Evolutionary conservation across 1,284 basidiomycete species (phyloP).

Genomic region (Phlebopus sp.): DNA sequence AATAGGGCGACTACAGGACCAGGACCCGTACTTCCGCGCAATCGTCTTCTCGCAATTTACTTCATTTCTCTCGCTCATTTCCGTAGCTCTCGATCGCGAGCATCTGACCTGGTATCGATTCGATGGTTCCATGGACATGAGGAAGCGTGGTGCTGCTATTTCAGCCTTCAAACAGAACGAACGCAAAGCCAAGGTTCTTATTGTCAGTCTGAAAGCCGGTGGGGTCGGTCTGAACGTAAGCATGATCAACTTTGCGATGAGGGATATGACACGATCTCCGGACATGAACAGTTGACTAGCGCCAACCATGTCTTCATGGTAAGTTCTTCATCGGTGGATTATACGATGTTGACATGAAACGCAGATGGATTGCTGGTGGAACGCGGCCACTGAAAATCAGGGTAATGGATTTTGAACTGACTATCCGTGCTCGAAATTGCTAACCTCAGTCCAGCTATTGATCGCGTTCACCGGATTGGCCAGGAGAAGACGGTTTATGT

Average conservation of each 20-base stretch:
- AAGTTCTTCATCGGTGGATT: conserved; percentile 16
- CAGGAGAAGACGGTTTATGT: conserved; percentile 87
- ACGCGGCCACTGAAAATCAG: conserved; percentile 87
- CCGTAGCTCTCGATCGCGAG: conserved; percentile 73
- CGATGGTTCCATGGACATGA: conserved; percentile 91
- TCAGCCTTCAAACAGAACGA: conserved; percentile 69
- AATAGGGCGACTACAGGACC: conserved; percentile 57
- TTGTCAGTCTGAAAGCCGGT: conserved; percentile 91
- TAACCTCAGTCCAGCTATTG: conserved; percentile 52
- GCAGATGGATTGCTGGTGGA: conserved; percentile 97
- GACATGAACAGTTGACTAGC: conserved; percentile 53
- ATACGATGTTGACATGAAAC: conserved; percentile 1
- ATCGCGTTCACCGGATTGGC: conserved; percentile 80
- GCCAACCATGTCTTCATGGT: conserved; percentile 89
- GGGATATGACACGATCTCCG: conserved; percentile 8
- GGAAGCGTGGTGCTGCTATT: conserved; percentile 76
- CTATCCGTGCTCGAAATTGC: conserved; percentile 18
- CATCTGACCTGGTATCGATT: conserved; percentile 78
- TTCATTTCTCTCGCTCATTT: conserved; percentile 81
- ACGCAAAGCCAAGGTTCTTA: conserved; percentile 72
- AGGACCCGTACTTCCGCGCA: conserved; percentile 79
- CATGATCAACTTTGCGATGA: conserved; percentile 3
- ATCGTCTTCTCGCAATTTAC: conserved; percentile 90
- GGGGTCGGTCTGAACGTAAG: conserved; percentile 87
- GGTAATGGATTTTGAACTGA: conserved; percentile 44